phyloP scores from a whole-genome alignment of 495 filamentous ascomycete species.

The Apodospora peruviana region DNA sequence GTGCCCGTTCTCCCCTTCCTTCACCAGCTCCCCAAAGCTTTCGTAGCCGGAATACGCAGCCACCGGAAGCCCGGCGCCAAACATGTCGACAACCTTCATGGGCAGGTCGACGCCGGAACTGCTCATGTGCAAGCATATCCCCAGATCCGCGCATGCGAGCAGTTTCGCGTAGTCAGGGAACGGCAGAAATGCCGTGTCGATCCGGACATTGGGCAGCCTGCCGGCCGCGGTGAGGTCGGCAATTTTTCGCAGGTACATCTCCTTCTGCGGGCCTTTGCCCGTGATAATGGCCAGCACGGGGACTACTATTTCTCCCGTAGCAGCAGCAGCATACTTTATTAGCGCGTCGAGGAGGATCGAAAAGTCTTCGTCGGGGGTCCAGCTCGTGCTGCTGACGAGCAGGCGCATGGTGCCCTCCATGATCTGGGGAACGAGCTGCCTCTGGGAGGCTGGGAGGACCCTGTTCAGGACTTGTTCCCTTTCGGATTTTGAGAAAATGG shows the following conservation, averaged over 20 bases:
- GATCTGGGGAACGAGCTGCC: slow-evolving; percentile 50
- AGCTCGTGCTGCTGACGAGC: slow-evolving; percentile 86
- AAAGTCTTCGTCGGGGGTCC: slow-evolving; percentile 97
- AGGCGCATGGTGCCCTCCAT: slow-evolving; percentile 52
- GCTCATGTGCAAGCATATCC: slow-evolving; percentile 86
- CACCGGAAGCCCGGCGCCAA: slow-evolving; percentile 88
- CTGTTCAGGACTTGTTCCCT: slow-evolving; percentile 54
- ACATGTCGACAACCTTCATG: slow-evolving; percentile 99
- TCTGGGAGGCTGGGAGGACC: slow-evolving; percentile 48
- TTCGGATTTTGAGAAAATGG: slow-evolving; percentile 44
- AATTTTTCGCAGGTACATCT: slow-evolving; percentile 65
- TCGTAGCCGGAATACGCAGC: slow-evolving; percentile 77
- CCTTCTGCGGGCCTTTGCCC: slow-evolving; percentile 81
- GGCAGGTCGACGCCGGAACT: slow-evolving; percentile 92
- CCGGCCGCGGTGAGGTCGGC: slow-evolving; percentile 49
- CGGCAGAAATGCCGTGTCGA: slow-evolving; percentile 77
- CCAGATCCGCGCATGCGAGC: slow-evolving; percentile 83
- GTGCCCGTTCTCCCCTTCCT: slow-evolving; percentile 75
- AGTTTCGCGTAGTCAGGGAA: slow-evolving; percentile 79
- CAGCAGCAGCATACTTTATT: slow-evolving; percentile 51
- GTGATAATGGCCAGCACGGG: slow-evolving; percentile 76
- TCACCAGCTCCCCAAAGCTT: slow-evolving; percentile 81
- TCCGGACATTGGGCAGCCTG: slow-evolving; percentile 59
- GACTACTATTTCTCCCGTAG: slow-evolving; percentile 35
- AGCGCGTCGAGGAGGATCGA: slow-evolving; percentile 81